Percentiles rank a stretch among this genome's conserved stretches.
These are phyloP conservation scores for Polygonum aviculare DNA, from an alignment of 148 eudicot genomes.

Conservation along the genomic window DNA sequence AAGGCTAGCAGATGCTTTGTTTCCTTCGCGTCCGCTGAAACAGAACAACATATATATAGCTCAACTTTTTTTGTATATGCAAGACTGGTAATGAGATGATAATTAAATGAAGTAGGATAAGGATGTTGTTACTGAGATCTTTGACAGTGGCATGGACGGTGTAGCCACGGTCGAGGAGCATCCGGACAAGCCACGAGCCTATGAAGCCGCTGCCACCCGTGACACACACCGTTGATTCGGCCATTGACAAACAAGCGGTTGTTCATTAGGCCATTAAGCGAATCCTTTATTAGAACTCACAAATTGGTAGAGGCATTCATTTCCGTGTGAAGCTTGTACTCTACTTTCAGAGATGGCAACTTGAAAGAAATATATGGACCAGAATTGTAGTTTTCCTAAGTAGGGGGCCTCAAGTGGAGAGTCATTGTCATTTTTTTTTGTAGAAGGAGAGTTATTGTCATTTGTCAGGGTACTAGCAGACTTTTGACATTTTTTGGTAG, in stretches of 20 bases:
- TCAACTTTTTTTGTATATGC: too few species aligned
- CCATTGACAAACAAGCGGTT: neutral
- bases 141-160: conserved; percentile 55
- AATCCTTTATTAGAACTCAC: neutral
- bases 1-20: conserved; percentile 58
- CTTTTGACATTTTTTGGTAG: too few species aligned
- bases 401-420: neutral
- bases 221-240: conserved; percentile 20
- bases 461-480: too few species aligned
- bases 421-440: neutral
- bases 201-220: conserved; percentile 65
- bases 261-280: neutral
- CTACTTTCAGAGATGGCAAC: neutral
- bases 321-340: neutral
- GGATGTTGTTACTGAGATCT: conserved; percentile 24
- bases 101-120: conserved; percentile 1
- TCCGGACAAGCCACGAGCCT: conserved; percentile 43
- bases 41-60: neutral
- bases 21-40: conserved; percentile 51
- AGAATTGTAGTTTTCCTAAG: neutral
- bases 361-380: neutral
- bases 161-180: conserved; percentile 58
- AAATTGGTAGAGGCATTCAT: neutral
- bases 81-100: neutral
- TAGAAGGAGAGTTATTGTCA: too few species aligned